Conservation (phyloP, 805 yeast species). For the Yamadazyma sp. region DNA sequence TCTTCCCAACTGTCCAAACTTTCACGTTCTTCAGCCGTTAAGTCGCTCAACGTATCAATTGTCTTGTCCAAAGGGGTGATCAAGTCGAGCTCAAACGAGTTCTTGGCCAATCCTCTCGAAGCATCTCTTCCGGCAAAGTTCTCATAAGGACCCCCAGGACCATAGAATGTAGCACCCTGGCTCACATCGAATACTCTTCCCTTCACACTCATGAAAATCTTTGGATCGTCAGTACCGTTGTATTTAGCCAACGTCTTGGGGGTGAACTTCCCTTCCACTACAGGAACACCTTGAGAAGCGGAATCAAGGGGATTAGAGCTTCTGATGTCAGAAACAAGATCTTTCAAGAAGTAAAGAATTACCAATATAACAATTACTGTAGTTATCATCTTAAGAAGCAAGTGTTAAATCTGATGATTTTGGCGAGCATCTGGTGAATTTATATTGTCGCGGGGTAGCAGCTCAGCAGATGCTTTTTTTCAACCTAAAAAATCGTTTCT, state of each 20-base stretch:
- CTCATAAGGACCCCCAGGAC: constrained; percentile 93
- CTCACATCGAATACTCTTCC: constrained; percentile 86
- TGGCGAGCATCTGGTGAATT: constrained; percentile 4
- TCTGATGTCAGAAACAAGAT: constrained; percentile 24
- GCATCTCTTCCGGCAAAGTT: constrained; percentile 97
- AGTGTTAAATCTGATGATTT: constrained; percentile 8
- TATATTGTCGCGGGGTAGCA: constrained; percentile 4
- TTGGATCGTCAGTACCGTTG: constrained; percentile 79
- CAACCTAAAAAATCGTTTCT: too few relatives aligned
- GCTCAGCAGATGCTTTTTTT: not conserved
- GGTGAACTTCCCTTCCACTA: constrained; percentile 59
- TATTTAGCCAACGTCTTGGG: constrained; percentile 70
- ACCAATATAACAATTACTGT: constrained; percentile 32
- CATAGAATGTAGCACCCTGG: constrained; percentile 79
- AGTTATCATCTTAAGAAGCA: constrained; percentile 20
- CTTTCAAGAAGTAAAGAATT: constrained; percentile 30
- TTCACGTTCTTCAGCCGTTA: constrained; percentile 58
- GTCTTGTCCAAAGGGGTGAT: constrained; percentile 73
- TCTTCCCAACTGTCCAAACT: constrained; percentile 83
- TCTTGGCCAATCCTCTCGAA: constrained; percentile 84
- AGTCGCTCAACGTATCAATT: constrained; percentile 66
- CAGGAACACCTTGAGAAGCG: constrained; percentile 25
- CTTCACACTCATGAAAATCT: constrained; percentile 81
- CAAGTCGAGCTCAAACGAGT: constrained; percentile 72
- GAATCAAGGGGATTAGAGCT: constrained; percentile 31